A percentile compares a stretch with the other conserved stretches of the same genome.
Conservation (phyloP, 2,329 filamentous ascomycete genomes). For the Monilinia vaccinii-corymbosi region DNA sequence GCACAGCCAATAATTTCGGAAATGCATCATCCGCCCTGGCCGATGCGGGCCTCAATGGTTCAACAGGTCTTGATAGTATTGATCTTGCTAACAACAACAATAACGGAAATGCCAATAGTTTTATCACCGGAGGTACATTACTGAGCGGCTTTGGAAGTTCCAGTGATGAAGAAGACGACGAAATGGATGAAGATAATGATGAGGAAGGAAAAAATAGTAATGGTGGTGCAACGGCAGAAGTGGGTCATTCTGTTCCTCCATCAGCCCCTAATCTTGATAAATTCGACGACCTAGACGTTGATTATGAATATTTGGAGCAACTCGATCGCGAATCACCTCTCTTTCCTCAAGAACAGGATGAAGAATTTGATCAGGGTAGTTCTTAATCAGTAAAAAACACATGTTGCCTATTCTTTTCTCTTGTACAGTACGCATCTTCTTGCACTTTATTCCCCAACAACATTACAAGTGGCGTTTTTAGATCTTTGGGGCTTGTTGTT, state of each 20-base stretch:
- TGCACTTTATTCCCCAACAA: constrained; percentile 6
- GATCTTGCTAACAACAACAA: constrained; percentile 59
- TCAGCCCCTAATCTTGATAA: constrained; percentile 30
- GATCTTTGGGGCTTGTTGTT: constrained; percentile 10
- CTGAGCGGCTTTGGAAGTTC: constrained; percentile 89
- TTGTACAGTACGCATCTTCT: constrained; percentile 8
- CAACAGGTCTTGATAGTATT: constrained; percentile 38
- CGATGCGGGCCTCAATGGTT: constrained; percentile 71
- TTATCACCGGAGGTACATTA: constrained; percentile 65
- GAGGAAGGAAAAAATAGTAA: constrained; percentile 46
- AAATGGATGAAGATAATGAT: constrained; percentile 77
- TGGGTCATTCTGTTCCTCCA: constrained; percentile 38
- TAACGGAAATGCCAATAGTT: constrained; percentile 50
- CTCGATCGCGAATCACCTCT: constrained; percentile 30
- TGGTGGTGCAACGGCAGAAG: constrained; percentile 37
- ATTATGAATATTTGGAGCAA: constrained; percentile 31
- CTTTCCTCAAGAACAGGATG: constrained; percentile 21
- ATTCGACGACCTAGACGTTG: constrained; percentile 29
- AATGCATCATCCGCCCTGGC: constrained; percentile 57
- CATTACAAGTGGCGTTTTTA: constrained; percentile 12
- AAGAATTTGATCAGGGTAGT: constrained; percentile 53
- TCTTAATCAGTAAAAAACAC: constrained; percentile 8
- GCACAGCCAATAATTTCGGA: constrained; percentile 47
- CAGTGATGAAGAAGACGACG: constrained; percentile 93
- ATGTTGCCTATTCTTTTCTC: constrained; percentile 5